Percentiles rank a stretch among this genome's conserved stretches.
These are phyloP conservation scores for Passalora sequoiae DNA, from an alignment of 2,329 filamentous ascomycete genomes.

Conservation along the genomic window DNA sequence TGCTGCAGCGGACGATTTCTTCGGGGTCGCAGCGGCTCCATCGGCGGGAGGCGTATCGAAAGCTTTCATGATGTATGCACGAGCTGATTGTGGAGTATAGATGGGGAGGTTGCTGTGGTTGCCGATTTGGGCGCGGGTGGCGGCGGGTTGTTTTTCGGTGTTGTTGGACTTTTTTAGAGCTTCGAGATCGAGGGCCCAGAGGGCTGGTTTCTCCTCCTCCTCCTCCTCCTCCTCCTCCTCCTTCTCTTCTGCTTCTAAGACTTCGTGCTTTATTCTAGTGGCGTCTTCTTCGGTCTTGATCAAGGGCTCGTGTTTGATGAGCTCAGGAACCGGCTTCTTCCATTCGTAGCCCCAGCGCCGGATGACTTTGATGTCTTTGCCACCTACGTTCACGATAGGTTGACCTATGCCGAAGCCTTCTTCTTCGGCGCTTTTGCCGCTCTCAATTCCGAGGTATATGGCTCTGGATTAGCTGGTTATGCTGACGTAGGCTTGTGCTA, in stretches of 20 bases:
- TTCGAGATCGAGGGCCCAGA: constrained; percentile 57
- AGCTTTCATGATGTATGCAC: constrained; percentile 52
- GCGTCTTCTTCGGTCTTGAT: constrained; percentile 10
- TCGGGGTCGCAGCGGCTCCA: constrained; percentile 33
- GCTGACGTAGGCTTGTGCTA: constrained; percentile 79
- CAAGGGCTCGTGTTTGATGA: constrained; percentile 26
- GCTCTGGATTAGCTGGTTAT: constrained; percentile 75
- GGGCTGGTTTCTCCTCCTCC: constrained; percentile 41
- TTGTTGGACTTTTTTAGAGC: constrained; percentile 44
- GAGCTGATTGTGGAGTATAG: constrained; percentile 65
- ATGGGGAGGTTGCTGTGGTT: constrained; percentile 58
- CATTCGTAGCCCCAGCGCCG: constrained; percentile 71
- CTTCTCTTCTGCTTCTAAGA: constrained; percentile 1
- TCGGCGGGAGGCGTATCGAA: constrained; percentile 50
- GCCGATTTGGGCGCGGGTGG: constrained; percentile 22
- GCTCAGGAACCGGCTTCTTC: constrained; percentile 32
- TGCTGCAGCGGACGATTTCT: constrained; percentile 51
- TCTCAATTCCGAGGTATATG: constrained; percentile 66
- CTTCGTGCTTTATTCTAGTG: neutral
- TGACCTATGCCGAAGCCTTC: constrained; percentile 71
- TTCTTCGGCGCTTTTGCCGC: constrained; percentile 59
- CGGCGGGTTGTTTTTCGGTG: constrained; percentile 21
- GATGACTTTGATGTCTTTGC: constrained; percentile 67
- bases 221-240: constrained; percentile 11
- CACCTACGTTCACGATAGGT: constrained; percentile 66